phyloP scores from a whole-genome alignment of 306 rosid species.

The Quercus berberidifolia region DNA sequence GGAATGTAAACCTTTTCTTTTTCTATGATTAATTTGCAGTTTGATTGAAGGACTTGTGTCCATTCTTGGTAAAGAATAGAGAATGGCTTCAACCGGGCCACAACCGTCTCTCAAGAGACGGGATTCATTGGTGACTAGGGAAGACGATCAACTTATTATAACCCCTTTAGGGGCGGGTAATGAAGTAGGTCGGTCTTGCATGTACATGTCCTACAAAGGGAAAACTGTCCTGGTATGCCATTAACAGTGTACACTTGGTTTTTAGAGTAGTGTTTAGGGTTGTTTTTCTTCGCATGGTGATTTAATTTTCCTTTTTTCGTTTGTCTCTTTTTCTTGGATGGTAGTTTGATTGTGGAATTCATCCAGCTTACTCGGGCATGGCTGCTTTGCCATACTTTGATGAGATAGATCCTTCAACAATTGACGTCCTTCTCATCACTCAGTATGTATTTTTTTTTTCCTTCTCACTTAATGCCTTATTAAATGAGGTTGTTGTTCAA shows the following conservation, averaged over 20 bases:
- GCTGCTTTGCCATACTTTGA: slow-evolving; percentile 96
- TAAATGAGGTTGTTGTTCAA: too few relatives aligned
- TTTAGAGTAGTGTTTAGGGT: not conserved
- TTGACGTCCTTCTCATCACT: slow-evolving; percentile 86
- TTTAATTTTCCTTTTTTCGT: not conserved
- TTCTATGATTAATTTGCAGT: not conserved
- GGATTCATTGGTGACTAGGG: slow-evolving; percentile 42
- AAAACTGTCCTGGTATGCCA: slow-evolving; percentile 54
- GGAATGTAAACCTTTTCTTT: not conserved
- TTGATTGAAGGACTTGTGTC: not conserved
- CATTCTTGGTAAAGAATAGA: not conserved
- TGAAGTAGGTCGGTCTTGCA: slow-evolving; percentile 95
- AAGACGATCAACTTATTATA: slow-evolving; percentile 68
- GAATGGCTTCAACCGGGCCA: slow-evolving; percentile 47
- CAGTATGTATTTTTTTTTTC: slow-evolving; percentile 42
- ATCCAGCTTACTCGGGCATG: slow-evolving; percentile 88
- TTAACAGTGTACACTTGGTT: not conserved
- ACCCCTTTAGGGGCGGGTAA: slow-evolving; percentile 90
- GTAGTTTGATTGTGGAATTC: slow-evolving; percentile 95
- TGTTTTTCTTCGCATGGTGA: not conserved
- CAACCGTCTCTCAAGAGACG: slow-evolving; percentile 51
- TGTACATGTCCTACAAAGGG: slow-evolving; percentile 74
- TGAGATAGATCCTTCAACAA: slow-evolving; percentile 86
- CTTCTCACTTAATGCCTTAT: too few relatives aligned
- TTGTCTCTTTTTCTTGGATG: not conserved